Evolutionary conservation across 2,329 filamentous ascomycete species (phyloP), one percentile per base, ranked within the genome.

Genomic region (Hymenotorrendiella dingleyae): DNA sequence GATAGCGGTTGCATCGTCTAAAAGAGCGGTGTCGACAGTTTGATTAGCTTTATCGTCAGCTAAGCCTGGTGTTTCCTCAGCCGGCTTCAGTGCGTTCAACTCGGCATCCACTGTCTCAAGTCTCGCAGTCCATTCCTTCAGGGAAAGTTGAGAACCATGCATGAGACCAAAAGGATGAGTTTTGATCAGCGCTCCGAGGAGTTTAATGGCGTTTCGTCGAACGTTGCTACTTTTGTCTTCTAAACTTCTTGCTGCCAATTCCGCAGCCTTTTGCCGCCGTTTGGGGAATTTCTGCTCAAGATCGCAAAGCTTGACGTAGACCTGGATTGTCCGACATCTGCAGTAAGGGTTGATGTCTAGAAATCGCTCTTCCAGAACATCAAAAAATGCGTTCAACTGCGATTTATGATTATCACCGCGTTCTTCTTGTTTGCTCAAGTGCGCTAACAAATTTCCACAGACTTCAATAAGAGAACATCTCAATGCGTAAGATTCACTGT

Each of bases 171-270:
- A 98, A 2, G 93, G 93, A 62, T 98, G 93, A 0, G 90, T 96
- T 49, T 90, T 88, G 55, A 98, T 87, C 6, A 98, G 71, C 32
- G 85, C 85, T 5, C 83, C 86, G 1, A 98, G 73, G 6, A 98
- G 70, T 64, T 95, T 97, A 62, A 98, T 93, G 2, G 93, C 90
- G 62, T 97, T 97, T 45, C 90, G 79, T 48, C 93, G 78, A 23
- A 98, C 93, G 57, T 97, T 94, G 65, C 93, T 98, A 67, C 91
- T 97, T 72, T 94, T 97, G 68, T 98, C 94, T 63, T 96, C 87
- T 3, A 98, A 72, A 63, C 91, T 97, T 54, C 86, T 79, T 43
- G 86, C 82, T 1, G 93, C 90, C 20, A 96, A 71, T 61, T 96
- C 88, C 2, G 91, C 86, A 4, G 84, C 91, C 59, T 78, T 84